phyloP scores from a whole-genome alignment of 2,329 filamentous ascomycete genomes.

The Hysterium pulicare region DNA sequence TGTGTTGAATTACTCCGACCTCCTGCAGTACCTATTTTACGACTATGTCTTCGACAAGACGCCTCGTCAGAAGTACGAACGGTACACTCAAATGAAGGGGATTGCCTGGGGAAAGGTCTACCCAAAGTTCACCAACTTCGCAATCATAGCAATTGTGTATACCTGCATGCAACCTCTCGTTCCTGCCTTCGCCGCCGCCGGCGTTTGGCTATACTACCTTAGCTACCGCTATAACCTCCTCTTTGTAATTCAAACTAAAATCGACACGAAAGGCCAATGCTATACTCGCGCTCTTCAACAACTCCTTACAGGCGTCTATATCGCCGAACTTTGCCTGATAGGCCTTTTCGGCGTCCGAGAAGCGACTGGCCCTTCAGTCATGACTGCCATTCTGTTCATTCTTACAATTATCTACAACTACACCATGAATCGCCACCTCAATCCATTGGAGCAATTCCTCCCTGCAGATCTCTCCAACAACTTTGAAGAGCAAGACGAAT shows the following conservation, averaged over 20 bases:
- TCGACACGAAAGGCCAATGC: conserved; percentile 84
- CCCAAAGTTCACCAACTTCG: conserved; percentile 40
- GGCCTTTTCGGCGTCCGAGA: conserved; percentile 64
- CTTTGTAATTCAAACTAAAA: conserved; percentile 75
- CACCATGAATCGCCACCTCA: conserved; percentile 32
- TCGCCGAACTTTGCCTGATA: conserved; percentile 77
- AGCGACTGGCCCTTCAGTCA: conserved; percentile 32
- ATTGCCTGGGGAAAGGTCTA: conserved; percentile 41
- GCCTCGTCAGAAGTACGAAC: conserved; percentile 50
- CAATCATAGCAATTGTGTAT: conserved; percentile 70
- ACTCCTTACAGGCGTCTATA: conserved; percentile 77
- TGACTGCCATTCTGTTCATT: conserved; percentile 30
- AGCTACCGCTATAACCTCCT: conserved; percentile 89
- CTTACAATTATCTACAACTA: conserved; percentile 31
- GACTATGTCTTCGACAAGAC: conserved; percentile 73
- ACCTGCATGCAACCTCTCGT: conserved; percentile 83
- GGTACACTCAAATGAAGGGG: conserved; percentile 28
- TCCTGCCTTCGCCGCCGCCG: conserved; percentile 74
- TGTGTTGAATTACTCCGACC: conserved; percentile 69
- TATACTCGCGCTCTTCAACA: conserved; percentile 88
- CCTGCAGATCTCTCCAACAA: conserved; percentile 29
- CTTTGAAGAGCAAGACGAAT: conserved; percentile 16
- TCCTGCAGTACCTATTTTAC: conserved; percentile 70
- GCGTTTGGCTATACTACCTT: conserved; percentile 77
- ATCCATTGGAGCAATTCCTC: conserved; percentile 33